Conservation (phyloP, 306 rosid genomes). For the Medicago ruthenica region DNA sequence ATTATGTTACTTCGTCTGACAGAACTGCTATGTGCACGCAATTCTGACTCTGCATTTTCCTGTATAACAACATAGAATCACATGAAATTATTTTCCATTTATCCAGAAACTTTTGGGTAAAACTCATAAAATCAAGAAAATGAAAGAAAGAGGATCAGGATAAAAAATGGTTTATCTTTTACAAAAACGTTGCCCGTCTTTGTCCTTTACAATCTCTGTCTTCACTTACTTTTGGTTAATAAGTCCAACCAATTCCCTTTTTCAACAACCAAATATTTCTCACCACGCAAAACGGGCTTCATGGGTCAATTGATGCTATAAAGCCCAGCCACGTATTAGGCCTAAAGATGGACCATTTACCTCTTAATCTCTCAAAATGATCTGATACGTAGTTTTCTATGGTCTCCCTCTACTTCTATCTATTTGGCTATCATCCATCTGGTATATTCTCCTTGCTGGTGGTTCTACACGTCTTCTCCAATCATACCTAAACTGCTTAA, state of each 20-base stretch:
- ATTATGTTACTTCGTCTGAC: conserved; percentile 58
- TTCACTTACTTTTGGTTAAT: conserved; percentile 5
- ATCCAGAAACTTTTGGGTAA: conserved; percentile 6
- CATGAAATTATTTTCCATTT: conserved; percentile 25
- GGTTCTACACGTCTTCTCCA: not conserved
- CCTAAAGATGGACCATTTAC: not conserved
- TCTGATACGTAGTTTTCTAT: not conserved
- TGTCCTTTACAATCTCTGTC: conserved; percentile 14
- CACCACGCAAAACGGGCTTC: not conserved
- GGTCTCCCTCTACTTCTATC: conserved; percentile 1
- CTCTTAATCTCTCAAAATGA: not conserved
- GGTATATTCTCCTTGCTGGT: not conserved
- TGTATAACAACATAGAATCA: conserved; percentile 46
- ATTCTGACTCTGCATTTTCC: conserved; percentile 92
- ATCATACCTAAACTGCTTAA: not conserved
- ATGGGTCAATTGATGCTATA: not conserved
- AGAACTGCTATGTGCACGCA: conserved; percentile 98
- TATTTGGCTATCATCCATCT: not conserved
- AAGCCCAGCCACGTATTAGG: not conserved
- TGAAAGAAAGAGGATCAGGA: not conserved
- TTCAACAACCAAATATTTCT: conserved; percentile 10
- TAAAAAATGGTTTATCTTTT: conserved; percentile 19
- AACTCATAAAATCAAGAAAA: conserved; percentile 10
- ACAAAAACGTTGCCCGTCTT: not conserved
- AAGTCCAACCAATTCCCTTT: conserved; percentile 9